Percentiles rank a stretch among this genome's conserved stretches.
Conservation (phyloP, 1,284 basidiomycete species). For the Microbotryum intermedium region DNA sequence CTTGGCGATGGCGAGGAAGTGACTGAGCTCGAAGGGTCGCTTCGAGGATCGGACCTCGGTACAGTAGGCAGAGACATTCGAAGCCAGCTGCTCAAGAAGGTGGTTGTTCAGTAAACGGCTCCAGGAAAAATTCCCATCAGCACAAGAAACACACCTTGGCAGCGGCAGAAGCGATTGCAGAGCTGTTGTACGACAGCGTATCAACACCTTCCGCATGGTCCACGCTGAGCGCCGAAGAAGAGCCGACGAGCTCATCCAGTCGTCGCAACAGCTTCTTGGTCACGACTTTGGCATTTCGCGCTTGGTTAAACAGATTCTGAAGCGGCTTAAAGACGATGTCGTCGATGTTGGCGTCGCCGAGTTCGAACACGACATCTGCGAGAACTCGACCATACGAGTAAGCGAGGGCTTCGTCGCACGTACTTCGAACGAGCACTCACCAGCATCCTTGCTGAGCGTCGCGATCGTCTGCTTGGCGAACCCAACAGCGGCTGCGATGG, state of each 20-base stretch:
- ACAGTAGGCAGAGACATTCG: conserved; percentile 71
- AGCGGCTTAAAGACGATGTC: conserved; percentile 67
- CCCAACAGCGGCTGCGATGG: conserved; percentile 79
- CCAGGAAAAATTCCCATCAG: too few species aligned
- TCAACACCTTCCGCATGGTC: conserved; percentile 63
- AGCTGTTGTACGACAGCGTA: conserved; percentile 58
- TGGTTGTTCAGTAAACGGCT: neutral
- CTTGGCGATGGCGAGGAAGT: conserved; percentile 60
- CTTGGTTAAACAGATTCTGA: conserved; percentile 68
- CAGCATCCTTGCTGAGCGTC: conserved; percentile 62
- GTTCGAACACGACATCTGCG: conserved; percentile 60
- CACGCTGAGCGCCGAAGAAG: conserved; percentile 60
- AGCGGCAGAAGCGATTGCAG: conserved; percentile 68
- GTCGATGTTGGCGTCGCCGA: conserved; percentile 63
- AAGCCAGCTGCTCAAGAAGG: conserved; percentile 58
- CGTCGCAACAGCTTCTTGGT: conserved; percentile 78
- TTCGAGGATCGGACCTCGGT: conserved; percentile 65
- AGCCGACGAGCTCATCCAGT: conserved; percentile 65
- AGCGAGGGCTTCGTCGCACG: neutral
- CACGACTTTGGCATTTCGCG: conserved; percentile 65
- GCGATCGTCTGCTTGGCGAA: conserved; percentile 76
- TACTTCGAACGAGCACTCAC: conserved; percentile 41
- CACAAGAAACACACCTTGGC: conserved; percentile 55
- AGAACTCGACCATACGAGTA: neutral
- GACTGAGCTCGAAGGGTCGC: conserved; percentile 61